These are phyloP conservation scores for Encephalitozoon cuniculi DNA, from an alignment of 371 early-diverging fungal genomes.

Conservation along the genomic window DNA sequence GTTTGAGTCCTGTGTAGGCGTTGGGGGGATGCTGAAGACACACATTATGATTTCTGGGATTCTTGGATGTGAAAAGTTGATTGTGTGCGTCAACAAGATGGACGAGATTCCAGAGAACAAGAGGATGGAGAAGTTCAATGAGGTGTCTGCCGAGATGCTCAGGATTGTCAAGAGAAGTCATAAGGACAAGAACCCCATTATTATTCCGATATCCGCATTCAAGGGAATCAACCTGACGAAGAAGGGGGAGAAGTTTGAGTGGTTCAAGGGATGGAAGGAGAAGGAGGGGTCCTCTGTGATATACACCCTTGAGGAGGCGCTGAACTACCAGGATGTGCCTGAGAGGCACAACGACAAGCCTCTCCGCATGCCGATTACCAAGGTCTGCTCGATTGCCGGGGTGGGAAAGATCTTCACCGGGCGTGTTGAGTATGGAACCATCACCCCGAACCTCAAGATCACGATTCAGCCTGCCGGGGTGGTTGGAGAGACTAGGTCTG, in stretches of 20 bases:
- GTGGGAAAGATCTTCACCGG: conserved; percentile 95
- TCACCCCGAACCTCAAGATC: conserved; percentile 81
- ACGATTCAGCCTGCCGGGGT: conserved; percentile 50
- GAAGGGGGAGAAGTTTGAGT: conserved; percentile 68
- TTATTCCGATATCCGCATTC: conserved; percentile 71
- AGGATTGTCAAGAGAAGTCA: conserved; percentile 79
- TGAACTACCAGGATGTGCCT: conserved; percentile 81
- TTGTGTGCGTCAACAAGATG: conserved; percentile 96
- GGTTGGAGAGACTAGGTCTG: conserved; percentile 50
- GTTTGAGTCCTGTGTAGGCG: conserved; percentile 59
- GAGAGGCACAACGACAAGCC: conserved; percentile 85
- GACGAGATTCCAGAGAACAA: conserved; percentile 86
- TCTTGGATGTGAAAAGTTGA: conserved; percentile 83
- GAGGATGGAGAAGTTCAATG: conserved; percentile 63
- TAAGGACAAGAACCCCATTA: conserved; percentile 84
- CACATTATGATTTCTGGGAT: conserved; percentile 83
- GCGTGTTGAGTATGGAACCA: conserved; percentile 83
- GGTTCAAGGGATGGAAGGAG: conserved; percentile 61
- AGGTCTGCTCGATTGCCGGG: conserved; percentile 91
- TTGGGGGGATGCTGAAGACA: conserved; percentile 85
- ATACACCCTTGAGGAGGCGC: conserved; percentile 83
- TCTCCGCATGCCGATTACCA: conserved; percentile 80
- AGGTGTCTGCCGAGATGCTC: conserved; percentile 95
- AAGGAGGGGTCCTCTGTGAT: conserved; percentile 68
- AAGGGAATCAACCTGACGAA: conserved; percentile 87